Percentiles rank a stretch among this genome's conserved stretches.
These are phyloP conservation scores for Isatis tinctoria DNA, from an alignment of 345 rosid species.

Conservation along the genomic window DNA sequence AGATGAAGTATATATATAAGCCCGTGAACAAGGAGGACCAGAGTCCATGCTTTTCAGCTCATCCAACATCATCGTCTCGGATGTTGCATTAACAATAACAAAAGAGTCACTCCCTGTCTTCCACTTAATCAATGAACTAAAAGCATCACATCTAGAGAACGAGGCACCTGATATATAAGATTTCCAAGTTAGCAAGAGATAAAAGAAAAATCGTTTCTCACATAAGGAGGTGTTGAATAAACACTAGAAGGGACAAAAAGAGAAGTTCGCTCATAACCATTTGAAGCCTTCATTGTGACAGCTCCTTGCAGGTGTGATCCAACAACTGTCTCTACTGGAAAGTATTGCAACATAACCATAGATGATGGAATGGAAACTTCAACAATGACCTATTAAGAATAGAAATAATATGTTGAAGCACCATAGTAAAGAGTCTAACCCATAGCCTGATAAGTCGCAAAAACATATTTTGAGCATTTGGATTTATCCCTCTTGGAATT, in stretches of 20 bases:
- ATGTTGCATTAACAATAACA: conserved; percentile 53
- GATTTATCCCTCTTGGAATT: neutral
- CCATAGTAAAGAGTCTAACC: neutral
- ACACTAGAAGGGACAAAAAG: conserved; percentile 24
- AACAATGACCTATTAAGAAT: conserved; percentile 51
- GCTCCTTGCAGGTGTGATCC: conserved; percentile 80
- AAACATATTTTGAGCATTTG: neutral
- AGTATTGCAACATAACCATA: conserved; percentile 72
- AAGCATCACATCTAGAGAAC: conserved; percentile 76
- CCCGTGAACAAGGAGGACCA: conserved; percentile 79
- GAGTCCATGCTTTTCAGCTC: conserved; percentile 31
- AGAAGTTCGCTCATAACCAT: conserved; percentile 46
- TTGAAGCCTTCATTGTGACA: conserved; percentile 70
- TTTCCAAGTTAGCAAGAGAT: neutral
- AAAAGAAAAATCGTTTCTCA: neutral
- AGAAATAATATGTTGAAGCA: conserved; percentile 1
- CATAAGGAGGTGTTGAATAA: conserved; percentile 17
- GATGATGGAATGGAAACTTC: conserved; percentile 80
- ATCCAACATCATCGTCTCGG: conserved; percentile 36
- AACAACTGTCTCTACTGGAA: conserved; percentile 79
- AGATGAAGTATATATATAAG: conserved; percentile 57
- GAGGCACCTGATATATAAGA: conserved; percentile 52
- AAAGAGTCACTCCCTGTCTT: conserved; percentile 71
- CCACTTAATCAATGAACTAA: conserved; percentile 67
- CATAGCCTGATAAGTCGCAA: neutral